phyloP scores from a whole-genome alignment of 2,329 filamentous ascomycete species.

The Phyllosticta capitalensis region DNA sequence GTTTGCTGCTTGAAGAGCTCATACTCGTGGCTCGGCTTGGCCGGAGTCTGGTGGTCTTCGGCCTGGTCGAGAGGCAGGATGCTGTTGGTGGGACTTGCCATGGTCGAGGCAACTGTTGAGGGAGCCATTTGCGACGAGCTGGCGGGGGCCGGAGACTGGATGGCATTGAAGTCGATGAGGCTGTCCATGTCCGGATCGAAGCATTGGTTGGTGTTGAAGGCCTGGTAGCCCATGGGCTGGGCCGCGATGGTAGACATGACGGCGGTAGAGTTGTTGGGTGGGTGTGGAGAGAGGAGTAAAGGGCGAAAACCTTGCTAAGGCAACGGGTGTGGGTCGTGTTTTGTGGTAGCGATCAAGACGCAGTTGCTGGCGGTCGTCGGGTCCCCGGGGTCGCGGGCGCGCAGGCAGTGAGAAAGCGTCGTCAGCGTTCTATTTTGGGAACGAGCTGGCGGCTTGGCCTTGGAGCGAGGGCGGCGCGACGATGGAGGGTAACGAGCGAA shows the following conservation, averaged over 20 bases:
- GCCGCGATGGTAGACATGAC: constrained; percentile 9
- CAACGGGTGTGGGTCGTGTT: neutral
- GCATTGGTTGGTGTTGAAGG: constrained; percentile 27
- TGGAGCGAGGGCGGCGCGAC: neutral
- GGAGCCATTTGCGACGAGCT: constrained; percentile 40
- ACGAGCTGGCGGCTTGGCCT: neutral
- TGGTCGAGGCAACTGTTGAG: constrained; percentile 42
- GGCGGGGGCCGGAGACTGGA: constrained; percentile 51
- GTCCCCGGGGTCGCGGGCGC: neutral
- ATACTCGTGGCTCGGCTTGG: constrained; percentile 87
- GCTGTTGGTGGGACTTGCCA: constrained; percentile 45
- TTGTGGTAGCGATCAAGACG: neutral
- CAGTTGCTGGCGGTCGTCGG: neutral
- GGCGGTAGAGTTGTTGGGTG: neutral
- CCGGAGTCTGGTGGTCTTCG: constrained; percentile 49
- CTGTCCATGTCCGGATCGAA: constrained; percentile 31
- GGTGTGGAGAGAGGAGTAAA: neutral
- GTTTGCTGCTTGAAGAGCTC: constrained; percentile 94
- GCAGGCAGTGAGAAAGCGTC: constrained; percentile 6
- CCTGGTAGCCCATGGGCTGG: constrained; percentile 19
- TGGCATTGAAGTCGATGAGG: constrained; percentile 48
- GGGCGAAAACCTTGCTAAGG: neutral
- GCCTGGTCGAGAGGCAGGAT: constrained; percentile 40
- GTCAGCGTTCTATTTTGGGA: constrained; percentile 11
- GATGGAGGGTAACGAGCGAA: neutral